Base-by-base conservation (phyloP, 108 stramenopile genomes). In the Nitzschia sp. region DNA sequence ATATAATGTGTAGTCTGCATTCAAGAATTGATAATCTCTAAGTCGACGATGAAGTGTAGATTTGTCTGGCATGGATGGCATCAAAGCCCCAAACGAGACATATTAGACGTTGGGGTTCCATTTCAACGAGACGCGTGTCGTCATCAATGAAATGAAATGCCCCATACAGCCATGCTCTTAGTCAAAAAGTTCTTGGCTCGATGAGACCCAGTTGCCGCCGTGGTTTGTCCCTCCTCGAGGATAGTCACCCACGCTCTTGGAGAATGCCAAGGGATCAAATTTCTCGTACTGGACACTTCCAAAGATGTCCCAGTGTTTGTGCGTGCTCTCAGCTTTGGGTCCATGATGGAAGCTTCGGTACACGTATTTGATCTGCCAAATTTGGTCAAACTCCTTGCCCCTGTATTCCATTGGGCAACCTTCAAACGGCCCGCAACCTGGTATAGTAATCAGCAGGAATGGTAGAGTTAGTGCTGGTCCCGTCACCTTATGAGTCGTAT, bases 361-460 rank as follows among this genome's bases (percentile, higher is more conserved):
- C 31, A 82, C 80, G 36, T 72, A 85, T 33, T 85, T 85, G 48
- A 85, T 47, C 67, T 85, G 78, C 84, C 84, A 85, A 1, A 82
- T 46, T 57, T 78, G 60, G 49, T 85, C 84, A 73, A 79, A 70
- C 15, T 70, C 69, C 6, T 47, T 61, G 26, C 58, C 47, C 35
- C 28, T 31, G 35, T 74, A 73, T 29, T 55, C 59, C 45, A 38
- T 31, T 18, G 82, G 82, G 51, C 82, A 82, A 2, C 82, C 82
- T 26, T 82, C 30, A 3, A 19, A 18, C 1, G 73, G 68, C 24
- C 68, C 76, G 48, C 82, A 82, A 31, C 82, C 82, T 59, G 26
- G 51, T 9, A 13, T 42, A 13, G n/a, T n/a, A n/a, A n/a, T n/a
- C n/a, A n/a, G n/a, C n/a, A n/a, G n/a, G n/a, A n/a, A n/a, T n/a